Evolutionary conservation across 164 flowering plant species (phyloP).

Genomic region (Protea cynaroides): DNA sequence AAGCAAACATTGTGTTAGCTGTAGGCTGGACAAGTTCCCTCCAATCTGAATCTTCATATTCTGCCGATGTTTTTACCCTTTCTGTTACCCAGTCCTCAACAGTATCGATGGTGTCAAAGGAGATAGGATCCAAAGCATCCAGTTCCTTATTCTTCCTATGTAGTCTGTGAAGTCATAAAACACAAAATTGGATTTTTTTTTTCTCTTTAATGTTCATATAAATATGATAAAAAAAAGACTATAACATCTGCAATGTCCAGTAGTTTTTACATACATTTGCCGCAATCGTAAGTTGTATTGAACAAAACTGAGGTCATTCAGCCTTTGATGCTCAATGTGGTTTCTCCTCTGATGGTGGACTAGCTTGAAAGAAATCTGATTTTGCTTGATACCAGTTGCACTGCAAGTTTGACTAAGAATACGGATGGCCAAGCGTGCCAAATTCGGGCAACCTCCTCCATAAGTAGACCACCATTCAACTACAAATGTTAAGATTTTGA

Average conservation of each 20-base stretch:
- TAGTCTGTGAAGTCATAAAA: constrained; percentile 20
- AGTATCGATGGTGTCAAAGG: constrained; percentile 29
- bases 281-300: constrained; percentile 55
- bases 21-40: constrained; percentile 41
- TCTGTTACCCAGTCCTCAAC: constrained; percentile 60
- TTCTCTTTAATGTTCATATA: not conserved
- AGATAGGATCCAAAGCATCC: constrained; percentile 42
- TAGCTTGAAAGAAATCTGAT: constrained; percentile 38
- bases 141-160: constrained; percentile 24
- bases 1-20: constrained; percentile 24
- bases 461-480: constrained; percentile 97
- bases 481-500: constrained; percentile 14
- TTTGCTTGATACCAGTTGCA: constrained; percentile 30
- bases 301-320: constrained; percentile 62
- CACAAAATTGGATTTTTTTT: not conserved
- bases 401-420: constrained; percentile 79
- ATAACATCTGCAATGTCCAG: not conserved
- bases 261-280: constrained; percentile 41
- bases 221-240: not conserved
- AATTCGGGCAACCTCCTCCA: constrained; percentile 88
- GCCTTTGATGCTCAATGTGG: constrained; percentile 62
- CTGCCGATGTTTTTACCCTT: constrained; percentile 37
- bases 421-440: constrained; percentile 68
- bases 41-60: constrained; percentile 44
- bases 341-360: constrained; percentile 41